Evolutionary conservation across 2,329 filamentous ascomycete genomes (phyloP).

Genomic region (Calonectria pseudoreteaudii): DNA sequence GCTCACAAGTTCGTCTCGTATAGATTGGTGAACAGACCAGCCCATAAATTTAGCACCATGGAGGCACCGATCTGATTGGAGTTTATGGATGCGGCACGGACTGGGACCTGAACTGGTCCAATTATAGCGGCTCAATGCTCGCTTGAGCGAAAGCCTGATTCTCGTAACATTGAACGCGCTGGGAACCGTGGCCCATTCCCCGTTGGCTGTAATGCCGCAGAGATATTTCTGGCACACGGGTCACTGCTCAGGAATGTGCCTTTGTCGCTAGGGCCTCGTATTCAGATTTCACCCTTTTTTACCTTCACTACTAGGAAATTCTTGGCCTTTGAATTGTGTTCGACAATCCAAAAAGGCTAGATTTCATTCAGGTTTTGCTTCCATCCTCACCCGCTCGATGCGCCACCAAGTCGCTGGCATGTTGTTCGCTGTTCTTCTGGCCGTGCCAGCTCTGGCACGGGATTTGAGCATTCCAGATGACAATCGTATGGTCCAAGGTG

Average conservation of each 20-base stretch:
- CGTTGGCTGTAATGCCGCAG: not conserved
- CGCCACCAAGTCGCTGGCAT: constrained; percentile 37
- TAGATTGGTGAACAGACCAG: not conserved
- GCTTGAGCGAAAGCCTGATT: not conserved
- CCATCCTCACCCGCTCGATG: constrained; percentile 42
- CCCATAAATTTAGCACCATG: not conserved
- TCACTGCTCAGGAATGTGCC: not conserved
- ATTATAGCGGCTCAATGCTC: not conserved
- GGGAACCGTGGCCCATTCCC: not conserved
- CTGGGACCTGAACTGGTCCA: not conserved
- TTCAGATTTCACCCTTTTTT: not conserved
- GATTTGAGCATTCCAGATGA: constrained; percentile 37
- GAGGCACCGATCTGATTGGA: not conserved
- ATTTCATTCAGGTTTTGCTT: constrained; percentile 16
- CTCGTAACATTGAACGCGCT: not conserved
- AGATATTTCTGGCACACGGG: not conserved
- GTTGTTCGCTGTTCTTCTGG: constrained; percentile 47
- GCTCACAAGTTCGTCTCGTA: not conserved
- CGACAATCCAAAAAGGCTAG: not conserved
- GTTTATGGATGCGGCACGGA: not conserved
- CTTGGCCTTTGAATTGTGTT: too few species aligned
- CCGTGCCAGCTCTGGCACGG: constrained; percentile 43
- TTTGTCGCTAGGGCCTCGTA: not conserved
- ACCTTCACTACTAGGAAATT: not conserved
- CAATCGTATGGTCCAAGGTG: constrained; percentile 35